These are phyloP conservation scores for Forsythia suspensa DNA, from an alignment of 257 asterid species.

Conservation along the genomic window DNA sequence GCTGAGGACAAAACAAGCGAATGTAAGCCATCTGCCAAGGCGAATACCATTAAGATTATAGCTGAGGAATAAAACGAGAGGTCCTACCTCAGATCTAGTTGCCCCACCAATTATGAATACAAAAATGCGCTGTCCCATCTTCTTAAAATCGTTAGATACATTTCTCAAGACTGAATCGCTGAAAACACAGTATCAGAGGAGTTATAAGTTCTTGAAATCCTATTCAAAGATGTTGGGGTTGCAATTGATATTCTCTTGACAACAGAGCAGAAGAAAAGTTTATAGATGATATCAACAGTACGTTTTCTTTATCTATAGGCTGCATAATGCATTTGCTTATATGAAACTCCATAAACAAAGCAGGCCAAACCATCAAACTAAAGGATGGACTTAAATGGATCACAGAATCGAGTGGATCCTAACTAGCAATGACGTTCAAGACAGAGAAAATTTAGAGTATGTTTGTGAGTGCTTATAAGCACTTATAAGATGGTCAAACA, in stretches of 20 bases:
- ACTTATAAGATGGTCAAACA: too few species aligned
- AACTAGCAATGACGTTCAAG: background rate
- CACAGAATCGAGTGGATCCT: background rate
- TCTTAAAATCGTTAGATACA: slow-evolving; percentile 56
- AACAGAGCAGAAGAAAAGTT: background rate
- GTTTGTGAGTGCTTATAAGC: too few species aligned
- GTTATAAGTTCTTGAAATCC: slow-evolving; percentile 15
- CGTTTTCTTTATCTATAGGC: background rate
- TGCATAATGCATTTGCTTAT: background rate
- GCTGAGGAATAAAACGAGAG: slow-evolving; percentile 1
- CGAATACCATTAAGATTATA: background rate
- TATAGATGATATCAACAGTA: background rate
- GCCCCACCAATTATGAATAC: slow-evolving; percentile 93
- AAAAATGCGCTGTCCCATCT: slow-evolving; percentile 93
- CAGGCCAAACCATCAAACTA: background rate
- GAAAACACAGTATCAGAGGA: slow-evolving; percentile 22
- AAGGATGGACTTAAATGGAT: background rate
- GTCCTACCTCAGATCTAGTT: slow-evolving; percentile 89
- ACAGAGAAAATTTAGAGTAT: background rate
- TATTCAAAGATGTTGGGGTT: background rate
- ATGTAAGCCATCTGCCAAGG: slow-evolving; percentile 19
- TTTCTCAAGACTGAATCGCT: slow-evolving; percentile 75
- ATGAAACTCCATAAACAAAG: background rate
- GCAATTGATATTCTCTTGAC: background rate
- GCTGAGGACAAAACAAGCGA: slow-evolving; percentile 45